Evolutionary conservation across 805 yeast genomes (phyloP).

Genomic region (Clavispora fructus): DNA sequence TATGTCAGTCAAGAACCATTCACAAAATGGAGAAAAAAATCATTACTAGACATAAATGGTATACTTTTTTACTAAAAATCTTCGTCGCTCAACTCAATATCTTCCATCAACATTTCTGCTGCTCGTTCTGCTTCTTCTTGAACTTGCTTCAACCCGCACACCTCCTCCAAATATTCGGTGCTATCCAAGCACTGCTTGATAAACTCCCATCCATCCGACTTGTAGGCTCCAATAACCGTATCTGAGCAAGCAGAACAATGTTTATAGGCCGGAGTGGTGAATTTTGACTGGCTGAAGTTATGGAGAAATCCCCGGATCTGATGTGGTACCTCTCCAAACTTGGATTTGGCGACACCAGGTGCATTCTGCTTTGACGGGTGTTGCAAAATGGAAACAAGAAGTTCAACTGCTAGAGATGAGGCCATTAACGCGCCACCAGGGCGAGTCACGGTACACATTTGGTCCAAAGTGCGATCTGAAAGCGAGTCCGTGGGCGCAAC

Average conservation of each 20-base stretch:
- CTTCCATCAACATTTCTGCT: constrained; percentile 23
- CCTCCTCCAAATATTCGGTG: constrained; percentile 59
- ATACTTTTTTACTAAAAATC: neutral
- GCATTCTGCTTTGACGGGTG: constrained; percentile 49
- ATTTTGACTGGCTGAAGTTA: constrained; percentile 55
- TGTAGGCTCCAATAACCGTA: constrained; percentile 48
- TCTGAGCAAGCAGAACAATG: constrained; percentile 86
- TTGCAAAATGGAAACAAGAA: constrained; percentile 70
- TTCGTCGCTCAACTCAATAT: constrained; percentile 12
- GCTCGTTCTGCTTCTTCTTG: constrained; percentile 66
- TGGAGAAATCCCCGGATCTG: constrained; percentile 85
- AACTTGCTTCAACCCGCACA: constrained; percentile 74
- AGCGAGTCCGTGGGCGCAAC: constrained; percentile 89
- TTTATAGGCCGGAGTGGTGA: constrained; percentile 67
- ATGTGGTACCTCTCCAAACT: constrained; percentile 74
- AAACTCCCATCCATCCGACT: constrained; percentile 70
- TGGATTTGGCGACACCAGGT: constrained; percentile 28
- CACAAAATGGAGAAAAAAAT: no score
- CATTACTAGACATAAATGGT: neutral
- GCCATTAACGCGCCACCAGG: constrained; percentile 95
- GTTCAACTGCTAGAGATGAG: constrained; percentile 79
- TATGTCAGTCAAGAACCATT: no score
- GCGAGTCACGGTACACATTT: constrained; percentile 97
- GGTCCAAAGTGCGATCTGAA: constrained; percentile 87
- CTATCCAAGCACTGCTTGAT: constrained; percentile 66